Base-by-base conservation (phyloP, 2,329 filamentous ascomycete genomes). In the Penicillium sp. region DNA sequence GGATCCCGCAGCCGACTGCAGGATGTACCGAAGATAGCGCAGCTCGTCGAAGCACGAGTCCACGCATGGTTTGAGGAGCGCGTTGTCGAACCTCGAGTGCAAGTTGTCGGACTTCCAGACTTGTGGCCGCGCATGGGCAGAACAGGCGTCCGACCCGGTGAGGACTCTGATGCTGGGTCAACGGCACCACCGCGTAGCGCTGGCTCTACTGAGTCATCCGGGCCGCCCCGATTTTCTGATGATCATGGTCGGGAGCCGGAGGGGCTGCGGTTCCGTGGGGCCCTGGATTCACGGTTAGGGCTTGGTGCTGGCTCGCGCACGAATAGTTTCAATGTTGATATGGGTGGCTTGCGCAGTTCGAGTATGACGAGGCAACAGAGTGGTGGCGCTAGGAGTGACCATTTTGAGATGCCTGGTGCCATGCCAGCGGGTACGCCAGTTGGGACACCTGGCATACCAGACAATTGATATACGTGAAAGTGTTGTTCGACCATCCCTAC, bases 31-130 rank as follows among this genome's bases (percentile, higher is more conserved):
- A 84, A 84, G 54, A 81, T 84, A 41, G 81, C 81, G 0, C 81
- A 84, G 54, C 69, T 84, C 2, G 79, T 84, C 31, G 81, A 84
- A 64, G 77, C 77, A 4, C 74, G 81, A 38, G 76, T 83, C 5
- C 81, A 83, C 58, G 77, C 80, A 34, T 84, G 81, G 81, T 83
- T 84, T 60, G 81, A 84, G 61, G 81, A 83, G 53, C 75, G 81
- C 40, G 81, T 80, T 32, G 81, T 84, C 4, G 80, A 83, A 61
- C 81, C 81, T 3, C 75, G 81, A 15, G 82, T 84, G 54, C 81
- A 84, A 59, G 80, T 83, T 29, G 81, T 83, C 21, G 78, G 80
- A 1, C 66, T 83, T 3, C 80, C 80, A 1, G 78, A 77, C 46
- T 67, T 83, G 3, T 83, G 80, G 80, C 80, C 80, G 1, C 71